Conservation (phyloP, 2,329 filamentous ascomycete species). For the Alternaria sp. region DNA sequence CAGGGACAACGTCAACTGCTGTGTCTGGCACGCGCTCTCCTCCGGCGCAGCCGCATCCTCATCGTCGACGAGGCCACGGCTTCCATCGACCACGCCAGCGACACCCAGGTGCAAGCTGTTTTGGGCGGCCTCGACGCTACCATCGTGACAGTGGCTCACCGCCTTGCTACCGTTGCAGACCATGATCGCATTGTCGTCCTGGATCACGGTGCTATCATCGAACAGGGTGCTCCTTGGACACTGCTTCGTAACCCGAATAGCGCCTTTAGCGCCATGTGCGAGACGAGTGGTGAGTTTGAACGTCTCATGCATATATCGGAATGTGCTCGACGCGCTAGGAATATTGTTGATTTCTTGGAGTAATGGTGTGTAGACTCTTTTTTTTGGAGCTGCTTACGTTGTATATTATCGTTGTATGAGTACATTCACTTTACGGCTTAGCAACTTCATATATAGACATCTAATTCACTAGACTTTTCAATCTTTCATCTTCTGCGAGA, state of each 20-base stretch:
- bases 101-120: slow-evolving; percentile 80
- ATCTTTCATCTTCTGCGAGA: too few species aligned
- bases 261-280: slow-evolving; percentile 3
- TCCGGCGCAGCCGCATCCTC: slow-evolving; percentile 85
- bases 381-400: too few species aligned
- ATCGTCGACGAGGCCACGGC: slow-evolving; percentile 95
- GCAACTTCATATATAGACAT: too few species aligned
- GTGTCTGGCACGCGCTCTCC: slow-evolving; percentile 87
- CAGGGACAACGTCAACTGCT: slow-evolving; percentile 93
- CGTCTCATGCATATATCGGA: background rate
- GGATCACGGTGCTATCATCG: slow-evolving; percentile 84
- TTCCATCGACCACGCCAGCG: slow-evolving; percentile 92
- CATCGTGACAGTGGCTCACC: slow-evolving; percentile 87
- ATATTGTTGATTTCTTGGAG: background rate
- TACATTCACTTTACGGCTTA: too few species aligned
- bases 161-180: slow-evolving; percentile 85
- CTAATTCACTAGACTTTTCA: too few species aligned
- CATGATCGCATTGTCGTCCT: slow-evolving; percentile 96
- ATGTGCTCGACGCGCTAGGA: background rate
- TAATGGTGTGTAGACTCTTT: too few species aligned
- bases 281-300: slow-evolving; percentile 2
- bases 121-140: slow-evolving; percentile 85
- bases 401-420: background rate
- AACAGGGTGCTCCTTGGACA: slow-evolving; percentile 74
- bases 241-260: background rate